Conservation (phyloP, 108 stramenopile genomes). For the Stephanodiscus triporus region DNA sequence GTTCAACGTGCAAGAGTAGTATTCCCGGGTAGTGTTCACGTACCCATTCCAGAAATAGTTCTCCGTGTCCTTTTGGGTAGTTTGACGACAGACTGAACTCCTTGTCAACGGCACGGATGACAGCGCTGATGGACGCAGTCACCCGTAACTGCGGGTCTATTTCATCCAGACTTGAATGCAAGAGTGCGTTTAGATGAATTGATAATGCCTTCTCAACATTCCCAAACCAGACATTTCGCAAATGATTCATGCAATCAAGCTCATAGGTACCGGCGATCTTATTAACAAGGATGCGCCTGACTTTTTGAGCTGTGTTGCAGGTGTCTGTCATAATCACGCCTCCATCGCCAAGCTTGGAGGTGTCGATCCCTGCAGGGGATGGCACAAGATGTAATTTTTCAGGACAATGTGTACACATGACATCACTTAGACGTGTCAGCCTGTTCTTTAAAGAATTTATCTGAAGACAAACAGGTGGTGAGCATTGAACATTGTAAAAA, state of each 20-base stretch:
- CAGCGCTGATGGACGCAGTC: constrained; percentile 11
- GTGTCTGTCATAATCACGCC: constrained; percentile 5
- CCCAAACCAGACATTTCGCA: constrained; percentile 31
- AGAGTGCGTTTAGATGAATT: constrained; percentile 12
- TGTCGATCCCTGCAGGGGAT: not conserved
- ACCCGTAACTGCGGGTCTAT: constrained; percentile 32
- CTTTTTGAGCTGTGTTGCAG: not conserved
- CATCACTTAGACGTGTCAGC: not conserved
- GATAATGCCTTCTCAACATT: constrained; percentile 15
- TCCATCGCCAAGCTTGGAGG: not conserved
- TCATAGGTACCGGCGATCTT: not conserved
- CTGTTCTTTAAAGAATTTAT: not conserved
- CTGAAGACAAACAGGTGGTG: not conserved
- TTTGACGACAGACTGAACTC: constrained; percentile 34
- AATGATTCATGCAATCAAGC: constrained; percentile 30
- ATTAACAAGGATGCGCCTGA: too few relatives aligned
- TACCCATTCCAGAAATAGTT: constrained; percentile 22
- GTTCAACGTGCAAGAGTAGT: constrained; percentile 28
- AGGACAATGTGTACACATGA: not conserved
- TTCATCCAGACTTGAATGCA: constrained; percentile 18
- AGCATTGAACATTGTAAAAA: not conserved
- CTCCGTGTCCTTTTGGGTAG: constrained; percentile 38
- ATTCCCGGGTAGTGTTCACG: constrained; percentile 16
- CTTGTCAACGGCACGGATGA: constrained; percentile 29
- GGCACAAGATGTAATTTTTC: constrained; percentile 1